These are phyloP conservation scores for Fusarium sp. DNA, from an alignment of 2,329 filamentous ascomycete genomes.

Conservation along the genomic window DNA sequence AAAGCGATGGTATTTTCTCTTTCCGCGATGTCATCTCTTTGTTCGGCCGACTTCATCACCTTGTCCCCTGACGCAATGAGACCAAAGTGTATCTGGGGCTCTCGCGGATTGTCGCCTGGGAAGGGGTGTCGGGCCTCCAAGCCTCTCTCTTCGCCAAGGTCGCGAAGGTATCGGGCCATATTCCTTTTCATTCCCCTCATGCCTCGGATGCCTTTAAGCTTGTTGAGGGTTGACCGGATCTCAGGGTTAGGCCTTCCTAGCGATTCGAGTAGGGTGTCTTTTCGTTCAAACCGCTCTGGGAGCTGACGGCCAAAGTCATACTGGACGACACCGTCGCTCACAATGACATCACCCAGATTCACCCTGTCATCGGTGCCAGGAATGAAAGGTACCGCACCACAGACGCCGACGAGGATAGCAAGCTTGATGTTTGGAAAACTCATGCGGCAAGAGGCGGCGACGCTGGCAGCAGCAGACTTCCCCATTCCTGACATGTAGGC, in stretches of 20 bases:
- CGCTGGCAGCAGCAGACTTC: not conserved
- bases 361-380: accelerated
- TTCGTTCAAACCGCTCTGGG: not conserved
- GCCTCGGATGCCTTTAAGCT: accelerated
- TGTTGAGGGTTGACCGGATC: accelerated
- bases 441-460: not conserved
- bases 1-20: constrained; percentile 11
- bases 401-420: not conserved
- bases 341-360: not conserved
- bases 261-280: accelerated
- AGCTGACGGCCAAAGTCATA: not conserved
- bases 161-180: accelerated
- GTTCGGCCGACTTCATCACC: constrained; percentile 10
- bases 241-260: not conserved
- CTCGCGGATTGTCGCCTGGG: too few species aligned
- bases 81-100: constrained; percentile 27
- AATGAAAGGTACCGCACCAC: not conserved
- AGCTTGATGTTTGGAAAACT: constrained; percentile 1
- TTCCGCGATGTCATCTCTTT: not conserved
- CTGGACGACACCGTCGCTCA: not conserved
- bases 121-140: too few species aligned
- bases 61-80: constrained; percentile 12
- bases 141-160: not conserved
- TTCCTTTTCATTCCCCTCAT: accelerated
- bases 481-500: not conserved